Evolutionary conservation across 2,329 filamentous ascomycete genomes (phyloP).

Genomic region (Tolypocladium ovalisporum): DNA sequence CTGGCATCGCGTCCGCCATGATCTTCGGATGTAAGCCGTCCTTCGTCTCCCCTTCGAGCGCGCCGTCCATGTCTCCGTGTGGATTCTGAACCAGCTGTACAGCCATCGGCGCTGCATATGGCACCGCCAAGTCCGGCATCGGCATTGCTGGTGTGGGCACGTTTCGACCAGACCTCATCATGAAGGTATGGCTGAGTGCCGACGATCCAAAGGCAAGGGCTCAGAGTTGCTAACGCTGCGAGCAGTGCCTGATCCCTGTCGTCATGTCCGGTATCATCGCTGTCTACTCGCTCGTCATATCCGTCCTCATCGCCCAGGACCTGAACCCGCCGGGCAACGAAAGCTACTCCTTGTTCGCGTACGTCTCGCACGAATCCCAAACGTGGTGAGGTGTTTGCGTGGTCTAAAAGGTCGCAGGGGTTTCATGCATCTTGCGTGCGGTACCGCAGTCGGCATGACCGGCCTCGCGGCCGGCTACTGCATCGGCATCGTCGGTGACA

Average conservation of each 20-base stretch:
- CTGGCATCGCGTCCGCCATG: constrained; percentile 72
- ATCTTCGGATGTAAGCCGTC: constrained; percentile 63
- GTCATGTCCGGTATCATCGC: constrained; percentile 99
- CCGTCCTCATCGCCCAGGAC: constrained; percentile 89
- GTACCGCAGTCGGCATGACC: constrained; percentile 82
- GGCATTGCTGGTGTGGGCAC: constrained; percentile 79
- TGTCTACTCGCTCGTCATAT: constrained; percentile 93
- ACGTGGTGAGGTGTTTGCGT: neutral
- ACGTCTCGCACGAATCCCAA: constrained; percentile 20
- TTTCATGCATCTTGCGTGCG: constrained; percentile 88
- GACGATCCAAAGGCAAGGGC: neutral
- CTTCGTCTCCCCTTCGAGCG: constrained; percentile 2
- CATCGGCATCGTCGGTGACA: constrained; percentile 91
- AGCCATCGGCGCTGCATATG: constrained; percentile 69
- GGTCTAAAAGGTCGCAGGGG: constrained; percentile 40
- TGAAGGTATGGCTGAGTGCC: constrained; percentile 54
- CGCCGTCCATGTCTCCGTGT: neutral
- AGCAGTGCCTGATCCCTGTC: constrained; percentile 70
- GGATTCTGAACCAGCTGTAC: constrained; percentile 7
- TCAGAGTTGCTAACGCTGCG: neutral
- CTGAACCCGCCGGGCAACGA: constrained; percentile 57
- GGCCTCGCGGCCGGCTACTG: constrained; percentile 92
- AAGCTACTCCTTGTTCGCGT: constrained; percentile 78
- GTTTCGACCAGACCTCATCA: constrained; percentile 77
- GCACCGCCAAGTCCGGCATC: constrained; percentile 80